Evolutionary conservation across 495 filamentous ascomycete genomes (phyloP).

Genomic region (Ramalina peruviana): DNA sequence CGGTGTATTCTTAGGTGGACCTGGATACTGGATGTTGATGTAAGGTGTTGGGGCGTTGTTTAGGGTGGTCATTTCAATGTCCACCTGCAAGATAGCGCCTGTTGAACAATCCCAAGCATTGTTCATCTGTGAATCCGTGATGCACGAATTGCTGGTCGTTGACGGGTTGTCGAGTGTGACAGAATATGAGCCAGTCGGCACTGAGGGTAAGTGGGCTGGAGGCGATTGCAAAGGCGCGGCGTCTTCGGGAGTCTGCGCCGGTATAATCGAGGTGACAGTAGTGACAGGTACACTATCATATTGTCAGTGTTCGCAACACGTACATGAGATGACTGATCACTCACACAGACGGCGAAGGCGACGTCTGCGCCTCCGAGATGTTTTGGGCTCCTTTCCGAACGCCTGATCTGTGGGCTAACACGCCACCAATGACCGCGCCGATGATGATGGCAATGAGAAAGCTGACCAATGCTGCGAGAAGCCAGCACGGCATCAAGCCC

Average conservation of each 20-base stretch:
- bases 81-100: conserved; percentile 27
- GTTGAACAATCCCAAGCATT: conserved; percentile 56
- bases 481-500: conserved; percentile 55
- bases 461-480: conserved; percentile 41
- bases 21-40: conserved; percentile 20
- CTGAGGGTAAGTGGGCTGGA: conserved; percentile 39
- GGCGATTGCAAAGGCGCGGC: conserved; percentile 45
- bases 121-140: conserved; percentile 42
- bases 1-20: conserved; percentile 21
- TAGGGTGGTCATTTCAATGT: conserved; percentile 9
- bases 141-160: conserved; percentile 49
- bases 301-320: conserved; percentile 1
- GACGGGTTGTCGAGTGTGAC: conserved; percentile 43
- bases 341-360: conserved; percentile 24
- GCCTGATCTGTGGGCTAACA: conserved; percentile 21
- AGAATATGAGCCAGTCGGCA: conserved; percentile 51
- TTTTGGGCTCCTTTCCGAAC: conserved; percentile 3
- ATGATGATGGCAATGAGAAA: conserved; percentile 41
- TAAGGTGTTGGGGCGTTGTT: conserved; percentile 11
- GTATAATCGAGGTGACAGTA: conserved; percentile 33
- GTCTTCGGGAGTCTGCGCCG: conserved; percentile 40
- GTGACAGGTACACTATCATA: conserved; percentile 21
- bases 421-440: conserved; percentile 48
- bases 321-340: conserved; percentile 9
- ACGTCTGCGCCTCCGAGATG: conserved; percentile 5